phyloP scores from a whole-genome alignment of 225 moss, liverwort and hornwort species.

The Lunularia cruciata region DNA sequence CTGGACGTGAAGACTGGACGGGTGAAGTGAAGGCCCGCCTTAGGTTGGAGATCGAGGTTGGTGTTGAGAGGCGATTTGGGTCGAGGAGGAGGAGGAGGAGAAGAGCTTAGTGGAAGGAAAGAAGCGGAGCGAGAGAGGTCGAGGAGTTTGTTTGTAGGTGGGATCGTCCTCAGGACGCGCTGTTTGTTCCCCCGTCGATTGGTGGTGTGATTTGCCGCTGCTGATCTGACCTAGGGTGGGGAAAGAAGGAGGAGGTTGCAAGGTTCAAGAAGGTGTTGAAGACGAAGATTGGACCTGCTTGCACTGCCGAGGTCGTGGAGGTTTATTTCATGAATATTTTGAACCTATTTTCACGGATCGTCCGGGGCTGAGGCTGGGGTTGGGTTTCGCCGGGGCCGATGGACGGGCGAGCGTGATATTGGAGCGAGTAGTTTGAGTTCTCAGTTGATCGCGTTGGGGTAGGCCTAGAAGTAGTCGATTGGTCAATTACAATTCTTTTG shows the following conservation, averaged over 20 bases:
- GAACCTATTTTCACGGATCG: neutral
- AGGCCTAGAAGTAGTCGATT: neutral
- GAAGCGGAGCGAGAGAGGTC: neutral
- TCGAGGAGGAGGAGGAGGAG: neutral
- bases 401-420: constrained; percentile 2
- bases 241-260: neutral
- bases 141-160: neutral
- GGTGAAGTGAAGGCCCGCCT: neutral
- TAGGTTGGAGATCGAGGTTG: constrained; percentile 9
- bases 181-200: neutral
- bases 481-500: neutral
- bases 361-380: neutral
- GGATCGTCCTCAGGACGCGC: neutral
- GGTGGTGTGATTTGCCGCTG: neutral
- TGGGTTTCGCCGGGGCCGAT: neutral
- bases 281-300: neutral
- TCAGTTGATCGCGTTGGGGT: neutral
- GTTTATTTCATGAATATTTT: neutral
- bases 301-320: neutral
- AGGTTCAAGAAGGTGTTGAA: neutral
- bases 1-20: neutral
- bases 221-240: neutral
- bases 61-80: neutral
- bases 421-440: neutral
- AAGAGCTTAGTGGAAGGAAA: neutral